These are phyloP conservation scores for Aureobasidium sp. DNA, from an alignment of 2,329 filamentous ascomycete genomes.

Conservation along the genomic window DNA sequence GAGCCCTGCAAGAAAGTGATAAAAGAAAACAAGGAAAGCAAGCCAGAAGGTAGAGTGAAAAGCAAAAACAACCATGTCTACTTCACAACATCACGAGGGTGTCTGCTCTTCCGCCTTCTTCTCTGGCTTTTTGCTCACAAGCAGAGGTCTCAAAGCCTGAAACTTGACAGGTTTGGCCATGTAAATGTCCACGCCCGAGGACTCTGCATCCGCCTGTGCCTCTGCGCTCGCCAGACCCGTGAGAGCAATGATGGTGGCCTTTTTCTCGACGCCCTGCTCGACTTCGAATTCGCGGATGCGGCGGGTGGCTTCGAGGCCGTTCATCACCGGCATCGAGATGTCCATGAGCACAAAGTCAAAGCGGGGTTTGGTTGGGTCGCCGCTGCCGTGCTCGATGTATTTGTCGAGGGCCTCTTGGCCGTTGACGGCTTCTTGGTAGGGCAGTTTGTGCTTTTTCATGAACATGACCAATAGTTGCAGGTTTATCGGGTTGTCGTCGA, in stretches of 20 bases:
- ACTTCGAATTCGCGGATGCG: conserved; percentile 14
- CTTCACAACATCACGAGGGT: neutral
- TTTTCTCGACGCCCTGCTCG: neutral
- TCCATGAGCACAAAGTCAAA: conserved; percentile 22
- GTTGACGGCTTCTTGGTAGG: conserved; percentile 28
- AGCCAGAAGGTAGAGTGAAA: no score
- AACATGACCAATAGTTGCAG: conserved; percentile 16
- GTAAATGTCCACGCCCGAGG: conserved; percentile 23
- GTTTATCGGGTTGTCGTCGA: conserved; percentile 22
- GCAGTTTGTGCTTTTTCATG: conserved; percentile 15
- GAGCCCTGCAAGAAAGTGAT: neutral
- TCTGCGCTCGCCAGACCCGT: conserved; percentile 23
- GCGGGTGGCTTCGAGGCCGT: conserved; percentile 16
- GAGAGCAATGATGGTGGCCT: conserved; percentile 19
- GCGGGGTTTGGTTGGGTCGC: neutral
- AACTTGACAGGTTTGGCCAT: conserved; percentile 27
- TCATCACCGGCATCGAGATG: conserved; percentile 21
- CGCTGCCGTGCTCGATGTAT: conserved; percentile 23
- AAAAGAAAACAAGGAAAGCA: no score
- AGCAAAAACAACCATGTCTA: neutral
- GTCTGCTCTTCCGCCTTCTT: neutral
- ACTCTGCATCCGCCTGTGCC: conserved; percentile 21
- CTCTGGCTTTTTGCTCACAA: neutral
- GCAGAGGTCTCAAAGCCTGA: conserved; percentile 20
- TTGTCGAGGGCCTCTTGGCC: conserved; percentile 37